Percentiles rank a stretch among this genome's conserved stretches.
Conservation (phyloP, 208 protist species). For the Crithidia sp. region DNA sequence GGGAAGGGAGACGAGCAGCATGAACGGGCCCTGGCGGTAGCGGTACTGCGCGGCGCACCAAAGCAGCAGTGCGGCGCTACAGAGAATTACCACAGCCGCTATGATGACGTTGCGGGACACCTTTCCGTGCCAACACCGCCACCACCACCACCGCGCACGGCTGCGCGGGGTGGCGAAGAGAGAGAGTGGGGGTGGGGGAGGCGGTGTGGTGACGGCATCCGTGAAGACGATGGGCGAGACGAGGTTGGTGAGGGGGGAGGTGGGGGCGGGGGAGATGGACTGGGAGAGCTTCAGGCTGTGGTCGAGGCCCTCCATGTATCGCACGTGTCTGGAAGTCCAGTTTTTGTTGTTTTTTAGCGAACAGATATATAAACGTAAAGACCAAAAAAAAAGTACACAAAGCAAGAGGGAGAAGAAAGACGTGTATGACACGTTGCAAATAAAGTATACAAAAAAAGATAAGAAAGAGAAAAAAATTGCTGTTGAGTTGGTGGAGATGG, state of each 20-base stretch:
- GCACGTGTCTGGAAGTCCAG: neutral
- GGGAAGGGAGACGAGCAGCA: neutral
- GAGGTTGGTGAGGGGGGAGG: neutral
- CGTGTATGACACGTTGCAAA: too few relatives aligned
- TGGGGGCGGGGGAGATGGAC: neutral
- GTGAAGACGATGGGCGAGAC: neutral
- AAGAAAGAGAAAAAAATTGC: neutral
- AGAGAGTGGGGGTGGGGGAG: neutral
- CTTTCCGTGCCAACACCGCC: neutral
- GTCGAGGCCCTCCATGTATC: neutral
- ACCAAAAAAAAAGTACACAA: too few relatives aligned
- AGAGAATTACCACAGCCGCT: neutral
- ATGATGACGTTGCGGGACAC: neutral
- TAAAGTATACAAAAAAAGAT: neutral
- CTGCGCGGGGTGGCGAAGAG: neutral
- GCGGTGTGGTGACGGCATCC: neutral
- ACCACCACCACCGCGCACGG: neutral
- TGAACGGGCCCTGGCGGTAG: slow-evolving; percentile 8
- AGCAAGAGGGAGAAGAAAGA: too few relatives aligned
- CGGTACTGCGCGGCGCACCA: neutral
- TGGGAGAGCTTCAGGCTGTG: neutral
- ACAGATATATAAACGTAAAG: neutral
- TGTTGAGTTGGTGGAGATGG: neutral
- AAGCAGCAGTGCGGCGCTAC: too few relatives aligned
- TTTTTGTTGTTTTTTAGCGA: neutral